A percentile compares a stretch with the other conserved stretches of the same genome.
phyloP scores from a whole-genome alignment of 306 rosid genomes.

The Arachis hypogaea region DNA sequence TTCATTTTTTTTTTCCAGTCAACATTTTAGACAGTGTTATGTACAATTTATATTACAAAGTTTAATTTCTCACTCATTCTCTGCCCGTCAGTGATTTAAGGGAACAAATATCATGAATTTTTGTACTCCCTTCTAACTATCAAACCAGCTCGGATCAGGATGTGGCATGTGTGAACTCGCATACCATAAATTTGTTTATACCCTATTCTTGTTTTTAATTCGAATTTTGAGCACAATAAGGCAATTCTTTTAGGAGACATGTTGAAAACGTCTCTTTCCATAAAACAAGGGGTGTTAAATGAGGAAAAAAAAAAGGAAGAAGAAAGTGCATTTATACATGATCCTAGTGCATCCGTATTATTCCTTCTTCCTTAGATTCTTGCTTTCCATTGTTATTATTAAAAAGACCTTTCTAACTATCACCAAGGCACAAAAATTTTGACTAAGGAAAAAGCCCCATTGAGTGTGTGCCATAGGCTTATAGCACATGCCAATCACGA shows the following conservation, averaged over 20 bases:
- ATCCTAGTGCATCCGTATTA: not conserved
- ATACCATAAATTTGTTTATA: not conserved
- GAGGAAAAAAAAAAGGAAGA: not conserved
- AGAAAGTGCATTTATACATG: constrained; percentile 6
- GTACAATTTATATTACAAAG: not conserved
- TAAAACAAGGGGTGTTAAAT: not conserved
- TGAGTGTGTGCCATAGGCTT: not conserved
- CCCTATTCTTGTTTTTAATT: not conserved
- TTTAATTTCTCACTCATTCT: not conserved
- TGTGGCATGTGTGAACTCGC: not conserved
- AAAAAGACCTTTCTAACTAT: not conserved
- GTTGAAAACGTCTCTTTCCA: constrained; percentile 3
- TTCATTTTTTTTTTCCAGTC: too few species aligned
- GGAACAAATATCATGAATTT: not conserved
- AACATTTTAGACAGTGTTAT: constrained; percentile 3
- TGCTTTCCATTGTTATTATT: not conserved
- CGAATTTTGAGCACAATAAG: not conserved
- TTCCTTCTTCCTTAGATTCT: not conserved
- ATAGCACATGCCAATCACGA: not conserved
- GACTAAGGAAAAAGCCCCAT: not conserved
- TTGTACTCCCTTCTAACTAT: not conserved
- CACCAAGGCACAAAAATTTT: not conserved
- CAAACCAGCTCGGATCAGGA: not conserved
- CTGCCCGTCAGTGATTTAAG: not conserved
- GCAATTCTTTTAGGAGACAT: constrained; percentile 1